A percentile compares a stretch with the other conserved stretches of the same genome.
These are phyloP conservation scores for Agaricus bisporus DNA, from an alignment of 768 basidiomycete species.

Conservation along the genomic window DNA sequence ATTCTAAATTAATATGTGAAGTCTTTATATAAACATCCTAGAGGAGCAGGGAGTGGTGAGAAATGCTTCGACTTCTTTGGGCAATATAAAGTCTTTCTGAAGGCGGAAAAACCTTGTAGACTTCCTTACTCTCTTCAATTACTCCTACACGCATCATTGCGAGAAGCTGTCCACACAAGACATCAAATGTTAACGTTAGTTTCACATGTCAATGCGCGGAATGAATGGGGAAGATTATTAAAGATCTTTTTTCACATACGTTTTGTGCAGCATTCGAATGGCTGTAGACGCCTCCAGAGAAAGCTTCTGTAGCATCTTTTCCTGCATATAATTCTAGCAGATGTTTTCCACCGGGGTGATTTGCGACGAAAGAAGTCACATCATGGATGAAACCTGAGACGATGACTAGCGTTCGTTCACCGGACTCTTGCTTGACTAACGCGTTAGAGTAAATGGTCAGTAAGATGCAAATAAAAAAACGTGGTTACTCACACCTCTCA, in stretches of 20 bases:
- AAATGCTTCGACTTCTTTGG: not conserved
- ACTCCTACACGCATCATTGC: constrained; percentile 43
- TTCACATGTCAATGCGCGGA: not conserved
- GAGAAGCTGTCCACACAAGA: constrained; percentile 35
- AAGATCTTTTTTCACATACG: constrained; percentile 28
- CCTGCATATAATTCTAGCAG: constrained; percentile 58
- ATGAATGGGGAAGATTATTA: not conserved
- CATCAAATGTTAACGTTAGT: not conserved
- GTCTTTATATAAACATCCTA: not conserved
- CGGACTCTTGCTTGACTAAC: constrained; percentile 64
- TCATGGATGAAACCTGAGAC: constrained; percentile 89
- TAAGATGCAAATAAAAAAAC: not conserved
- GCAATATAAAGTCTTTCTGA: constrained; percentile 13
- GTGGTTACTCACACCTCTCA: constrained; percentile 61
- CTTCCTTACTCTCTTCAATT: constrained; percentile 15
- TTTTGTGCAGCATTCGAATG: constrained; percentile 84
- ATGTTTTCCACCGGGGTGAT: constrained; percentile 73
- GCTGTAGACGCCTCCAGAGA: constrained; percentile 80
- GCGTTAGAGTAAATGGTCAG: not conserved
- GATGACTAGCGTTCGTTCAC: constrained; percentile 59
- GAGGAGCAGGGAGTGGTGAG: no score
- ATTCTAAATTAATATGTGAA: not conserved
- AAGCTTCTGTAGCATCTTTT: constrained; percentile 79
- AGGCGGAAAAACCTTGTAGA: constrained; percentile 7
- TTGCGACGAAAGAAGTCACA: constrained; percentile 60